A percentile compares a stretch with the other conserved stretches of the same genome.
Conservation (phyloP, 208 protist genomes). For the Trypanosoma cruzi region DNA sequence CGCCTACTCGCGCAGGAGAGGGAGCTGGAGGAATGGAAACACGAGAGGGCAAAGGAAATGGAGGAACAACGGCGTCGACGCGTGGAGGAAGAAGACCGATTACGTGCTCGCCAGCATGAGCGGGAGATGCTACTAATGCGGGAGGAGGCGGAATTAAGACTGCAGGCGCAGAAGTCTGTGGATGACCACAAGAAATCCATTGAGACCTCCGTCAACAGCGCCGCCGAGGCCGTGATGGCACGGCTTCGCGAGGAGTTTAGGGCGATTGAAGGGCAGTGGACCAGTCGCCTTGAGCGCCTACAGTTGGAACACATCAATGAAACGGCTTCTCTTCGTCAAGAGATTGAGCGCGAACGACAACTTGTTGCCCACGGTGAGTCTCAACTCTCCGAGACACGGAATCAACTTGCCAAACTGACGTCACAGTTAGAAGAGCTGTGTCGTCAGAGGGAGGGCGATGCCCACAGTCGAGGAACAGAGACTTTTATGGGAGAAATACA, state of each 20-base stretch:
- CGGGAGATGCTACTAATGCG: conserved; percentile 69
- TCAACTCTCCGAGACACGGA: conserved; percentile 65
- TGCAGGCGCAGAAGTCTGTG: conserved; percentile 25
- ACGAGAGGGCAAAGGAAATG: conserved; percentile 53
- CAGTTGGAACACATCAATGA: conserved; percentile 54
- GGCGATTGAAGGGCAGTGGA: conserved; percentile 49
- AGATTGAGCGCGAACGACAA: conserved; percentile 59
- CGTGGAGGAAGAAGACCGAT: conserved; percentile 70
- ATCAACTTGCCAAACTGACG: conserved; percentile 48
- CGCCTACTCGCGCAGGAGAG: conserved; percentile 66
- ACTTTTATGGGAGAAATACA: conserved; percentile 51
- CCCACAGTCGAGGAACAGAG: conserved; percentile 32
- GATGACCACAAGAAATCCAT: conserved; percentile 43
- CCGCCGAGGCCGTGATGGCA: conserved; percentile 38
- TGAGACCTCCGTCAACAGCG: conserved; percentile 37
- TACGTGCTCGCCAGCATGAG: conserved; percentile 67
- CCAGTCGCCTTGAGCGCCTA: conserved; percentile 33
- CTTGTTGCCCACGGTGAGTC: conserved; percentile 45
- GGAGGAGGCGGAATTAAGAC: conserved; percentile 53
- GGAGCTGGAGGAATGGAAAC: conserved; percentile 88
- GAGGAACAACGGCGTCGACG: conserved; percentile 47
- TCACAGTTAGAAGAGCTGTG: conserved; percentile 58
- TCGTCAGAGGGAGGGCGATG: conserved; percentile 25
- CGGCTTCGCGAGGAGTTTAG: conserved; percentile 43
- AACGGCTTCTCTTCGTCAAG: conserved; percentile 47